These are phyloP conservation scores for Pseudocercospora musae DNA, from an alignment of 2,329 filamentous ascomycete species.

Conservation along the genomic window DNA sequence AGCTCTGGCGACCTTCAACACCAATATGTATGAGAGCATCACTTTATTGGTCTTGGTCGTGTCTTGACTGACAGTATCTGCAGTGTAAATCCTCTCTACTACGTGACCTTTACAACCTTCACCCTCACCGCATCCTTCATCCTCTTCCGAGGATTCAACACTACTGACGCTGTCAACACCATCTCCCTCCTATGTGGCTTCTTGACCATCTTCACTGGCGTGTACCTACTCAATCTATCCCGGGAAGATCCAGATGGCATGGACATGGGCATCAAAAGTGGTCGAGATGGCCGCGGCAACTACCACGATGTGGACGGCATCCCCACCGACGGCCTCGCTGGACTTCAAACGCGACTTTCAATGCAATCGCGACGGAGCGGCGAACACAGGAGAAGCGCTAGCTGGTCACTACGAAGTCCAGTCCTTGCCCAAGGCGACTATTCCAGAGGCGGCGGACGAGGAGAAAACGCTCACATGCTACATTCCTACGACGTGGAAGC, in stretches of 20 bases:
- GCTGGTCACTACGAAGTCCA: conserved; percentile 33
- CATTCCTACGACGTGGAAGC: conserved; percentile 86
- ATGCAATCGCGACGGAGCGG: conserved; percentile 83
- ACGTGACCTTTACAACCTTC: conserved; percentile 94
- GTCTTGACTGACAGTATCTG: background rate
- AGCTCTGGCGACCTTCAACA: conserved; percentile 91
- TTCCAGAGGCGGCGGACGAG: conserved; percentile 19
- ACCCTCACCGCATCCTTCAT: conserved; percentile 94
- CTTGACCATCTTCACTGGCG: conserved; percentile 89
- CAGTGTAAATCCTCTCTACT: conserved; percentile 94
- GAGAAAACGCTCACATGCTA: conserved; percentile 61
- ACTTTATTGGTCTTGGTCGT: background rate
- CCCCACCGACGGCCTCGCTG: conserved; percentile 86
- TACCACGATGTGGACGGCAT: conserved; percentile 65
- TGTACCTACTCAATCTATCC: conserved; percentile 95
- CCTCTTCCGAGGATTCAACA: conserved; percentile 94
- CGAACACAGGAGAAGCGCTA: conserved; percentile 59
- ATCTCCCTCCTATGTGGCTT: conserved; percentile 91
- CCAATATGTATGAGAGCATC: conserved; percentile 74
- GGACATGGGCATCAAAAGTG: conserved; percentile 54
- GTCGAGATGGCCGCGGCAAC: conserved; percentile 32
- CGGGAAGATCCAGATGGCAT: conserved; percentile 82
- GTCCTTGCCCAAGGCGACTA: conserved; percentile 48
- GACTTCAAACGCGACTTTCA: conserved; percentile 82
- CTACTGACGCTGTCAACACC: conserved; percentile 84